These are phyloP conservation scores for Noccaea bulbosa DNA, from an alignment of 345 rosid genomes.

Conservation along the genomic window DNA sequence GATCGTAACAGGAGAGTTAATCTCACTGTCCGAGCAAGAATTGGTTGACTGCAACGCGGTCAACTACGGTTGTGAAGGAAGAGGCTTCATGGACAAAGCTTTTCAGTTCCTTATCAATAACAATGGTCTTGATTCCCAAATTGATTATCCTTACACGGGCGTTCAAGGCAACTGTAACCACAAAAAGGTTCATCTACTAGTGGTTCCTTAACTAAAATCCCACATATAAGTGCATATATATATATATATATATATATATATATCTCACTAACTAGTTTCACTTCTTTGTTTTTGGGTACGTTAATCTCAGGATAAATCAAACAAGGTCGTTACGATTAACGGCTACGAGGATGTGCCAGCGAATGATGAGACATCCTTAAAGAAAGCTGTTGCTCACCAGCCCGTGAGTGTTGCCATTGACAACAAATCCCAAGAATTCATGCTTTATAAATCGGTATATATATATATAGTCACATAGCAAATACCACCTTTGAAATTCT, in stretches of 20 bases:
- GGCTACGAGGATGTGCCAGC: conserved; percentile 30
- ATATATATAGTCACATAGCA: conserved; percentile 2
- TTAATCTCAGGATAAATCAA: not conserved
- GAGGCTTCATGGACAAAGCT: not conserved
- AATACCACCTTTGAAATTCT: not conserved
- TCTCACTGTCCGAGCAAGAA: conserved; percentile 42
- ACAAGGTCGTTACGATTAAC: conserved; percentile 17
- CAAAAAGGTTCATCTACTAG: conserved; percentile 48
- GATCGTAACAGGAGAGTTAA: conserved; percentile 41
- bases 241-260: no score
- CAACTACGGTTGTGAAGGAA: conserved; percentile 25
- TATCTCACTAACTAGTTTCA: not conserved
- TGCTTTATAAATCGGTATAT: conserved; percentile 35
- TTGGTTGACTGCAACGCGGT: conserved; percentile 34
- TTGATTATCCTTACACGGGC: conserved; percentile 34
- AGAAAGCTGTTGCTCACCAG: conserved; percentile 37
- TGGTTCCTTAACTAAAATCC: not conserved
- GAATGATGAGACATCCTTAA: conserved; percentile 29
- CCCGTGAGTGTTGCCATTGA: conserved; percentile 41
- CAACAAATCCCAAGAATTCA: conserved; percentile 27
- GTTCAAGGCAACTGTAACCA: conserved; percentile 38
- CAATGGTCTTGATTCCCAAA: conserved; percentile 37
- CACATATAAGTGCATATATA: not conserved
- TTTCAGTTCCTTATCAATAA: conserved; percentile 48
- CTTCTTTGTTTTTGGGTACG: not conserved